Evolutionary conservation across 495 filamentous ascomycete species (phyloP).

Genomic region (Aspergillus homomorphus): DNA sequence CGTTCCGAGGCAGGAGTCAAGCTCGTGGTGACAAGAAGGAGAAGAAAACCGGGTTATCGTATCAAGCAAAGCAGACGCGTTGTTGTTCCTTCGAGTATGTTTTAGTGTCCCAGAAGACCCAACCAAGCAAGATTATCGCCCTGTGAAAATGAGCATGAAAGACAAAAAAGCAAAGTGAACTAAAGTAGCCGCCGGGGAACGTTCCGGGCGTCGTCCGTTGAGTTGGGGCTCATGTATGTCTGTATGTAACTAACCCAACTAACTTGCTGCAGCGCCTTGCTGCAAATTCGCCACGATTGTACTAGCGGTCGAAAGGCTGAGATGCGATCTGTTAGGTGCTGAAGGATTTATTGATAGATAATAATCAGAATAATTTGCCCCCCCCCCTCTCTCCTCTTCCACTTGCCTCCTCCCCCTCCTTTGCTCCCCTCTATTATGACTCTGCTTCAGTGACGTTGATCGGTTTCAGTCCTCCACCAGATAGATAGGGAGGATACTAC

Average conservation of each 20-base stretch:
- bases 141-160: neutral
- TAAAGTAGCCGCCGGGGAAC: constrained; percentile 17
- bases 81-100: neutral
- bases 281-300: constrained; percentile 17
- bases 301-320: constrained; percentile 10
- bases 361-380: neutral
- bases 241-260: neutral
- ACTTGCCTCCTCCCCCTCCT: neutral
- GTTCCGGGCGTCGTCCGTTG: constrained; percentile 17
- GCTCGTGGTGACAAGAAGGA: neutral
- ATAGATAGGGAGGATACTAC: neutral
- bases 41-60: neutral
- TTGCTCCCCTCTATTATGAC: neutral
- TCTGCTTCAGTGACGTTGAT: constrained; percentile 4
- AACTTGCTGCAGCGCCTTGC: constrained; percentile 13
- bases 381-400: neutral
- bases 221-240: constrained; percentile 20
- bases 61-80: neutral
- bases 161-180: neutral
- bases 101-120: neutral
- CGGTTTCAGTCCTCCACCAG: constrained; percentile 4
- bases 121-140: neutral
- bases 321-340: constrained; percentile 4
- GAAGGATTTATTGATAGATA: neutral
- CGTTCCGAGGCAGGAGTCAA: neutral